phyloP scores from a whole-genome alignment of 225 moss, liverwort and hornwort species.

The Sphagnum contortum region DNA sequence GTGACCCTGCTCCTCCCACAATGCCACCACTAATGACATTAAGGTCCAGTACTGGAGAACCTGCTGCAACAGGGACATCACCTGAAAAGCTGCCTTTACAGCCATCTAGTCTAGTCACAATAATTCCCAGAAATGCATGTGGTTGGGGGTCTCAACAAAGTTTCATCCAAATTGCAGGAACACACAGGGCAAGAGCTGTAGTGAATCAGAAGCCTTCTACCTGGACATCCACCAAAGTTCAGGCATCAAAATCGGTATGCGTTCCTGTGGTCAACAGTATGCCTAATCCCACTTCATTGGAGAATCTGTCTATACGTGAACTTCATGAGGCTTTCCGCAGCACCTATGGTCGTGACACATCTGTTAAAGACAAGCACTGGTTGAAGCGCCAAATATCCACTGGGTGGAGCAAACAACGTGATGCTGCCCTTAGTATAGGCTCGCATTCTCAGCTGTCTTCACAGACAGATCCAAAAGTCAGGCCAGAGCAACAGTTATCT shows the following conservation, averaged over 20 bases:
- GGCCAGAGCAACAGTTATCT: slow-evolving; percentile 44
- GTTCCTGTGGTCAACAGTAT: too few species aligned
- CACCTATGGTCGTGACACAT: slow-evolving; percentile 80
- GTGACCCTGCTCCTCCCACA: slow-evolving; percentile 14
- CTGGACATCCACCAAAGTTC: slow-evolving; percentile 23
- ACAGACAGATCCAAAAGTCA: slow-evolving; percentile 43
- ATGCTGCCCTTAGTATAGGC: slow-evolving; percentile 16
- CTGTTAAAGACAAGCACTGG: slow-evolving; percentile 99
- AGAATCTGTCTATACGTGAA: slow-evolving; percentile 90
- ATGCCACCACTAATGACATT: slow-evolving; percentile 14
- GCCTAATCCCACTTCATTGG: slow-evolving; percentile 26
- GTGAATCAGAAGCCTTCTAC: slow-evolving; percentile 47
- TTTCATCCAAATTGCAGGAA: slow-evolving; percentile 39
- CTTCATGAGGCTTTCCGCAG: slow-evolving; percentile 83
- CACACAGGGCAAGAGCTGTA: slow-evolving; percentile 47
- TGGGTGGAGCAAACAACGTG: slow-evolving; percentile 62
- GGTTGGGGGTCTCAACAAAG: slow-evolving; percentile 51
- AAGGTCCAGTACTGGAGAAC: slow-evolving; percentile 50
- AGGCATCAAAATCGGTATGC: slow-evolving; percentile 3
- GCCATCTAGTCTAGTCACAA: slow-evolving; percentile 9
- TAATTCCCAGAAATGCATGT: slow-evolving; percentile 29
- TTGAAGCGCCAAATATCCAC: slow-evolving; percentile 87
- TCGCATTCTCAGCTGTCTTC: slow-evolving; percentile 19
- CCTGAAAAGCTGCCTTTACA: slow-evolving; percentile 5
- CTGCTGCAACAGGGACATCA: slow-evolving; percentile 1